Evolutionary conservation across 2,329 filamentous ascomycete species (phyloP).

Genomic region (Drechslerella coelobrocha): DNA sequence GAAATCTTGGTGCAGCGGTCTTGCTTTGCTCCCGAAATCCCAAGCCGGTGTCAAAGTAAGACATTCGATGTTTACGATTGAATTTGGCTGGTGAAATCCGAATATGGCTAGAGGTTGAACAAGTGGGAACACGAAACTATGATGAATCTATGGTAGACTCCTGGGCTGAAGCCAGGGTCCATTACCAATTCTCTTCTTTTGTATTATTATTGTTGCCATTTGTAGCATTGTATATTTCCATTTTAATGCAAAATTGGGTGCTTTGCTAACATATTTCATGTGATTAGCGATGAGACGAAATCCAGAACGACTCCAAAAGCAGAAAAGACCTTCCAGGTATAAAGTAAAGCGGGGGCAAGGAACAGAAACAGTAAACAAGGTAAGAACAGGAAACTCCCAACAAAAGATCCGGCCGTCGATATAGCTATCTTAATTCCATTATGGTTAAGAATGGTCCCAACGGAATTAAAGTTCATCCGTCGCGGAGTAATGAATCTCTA

Average conservation of each 20-base stretch:
- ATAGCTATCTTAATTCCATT: conserved; percentile 14
- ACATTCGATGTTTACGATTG: background rate
- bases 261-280: conserved; percentile 14
- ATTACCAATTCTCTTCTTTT: background rate
- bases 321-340: conserved; percentile 27
- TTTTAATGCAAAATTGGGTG: background rate
- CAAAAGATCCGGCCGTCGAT: conserved; percentile 18
- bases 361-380: conserved; percentile 19
- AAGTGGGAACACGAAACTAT: background rate
- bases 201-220: background rate
- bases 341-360: conserved; percentile 29
- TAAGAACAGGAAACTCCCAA: conserved; percentile 37
- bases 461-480: conserved; percentile 15
- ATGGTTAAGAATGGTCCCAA: conserved; percentile 7
- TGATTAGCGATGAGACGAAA: conserved; percentile 8
- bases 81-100: background rate
- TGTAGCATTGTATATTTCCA: background rate
- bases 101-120: too few relatives aligned
- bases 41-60: background rate
- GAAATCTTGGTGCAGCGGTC: conserved; percentile 2
- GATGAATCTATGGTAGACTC: background rate
- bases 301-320: conserved; percentile 19
- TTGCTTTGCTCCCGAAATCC: background rate
- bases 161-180: background rate
- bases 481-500: background rate